These are phyloP conservation scores for Oemleria cerasiformis DNA, from an alignment of 306 rosid genomes.

Conservation along the genomic window DNA sequence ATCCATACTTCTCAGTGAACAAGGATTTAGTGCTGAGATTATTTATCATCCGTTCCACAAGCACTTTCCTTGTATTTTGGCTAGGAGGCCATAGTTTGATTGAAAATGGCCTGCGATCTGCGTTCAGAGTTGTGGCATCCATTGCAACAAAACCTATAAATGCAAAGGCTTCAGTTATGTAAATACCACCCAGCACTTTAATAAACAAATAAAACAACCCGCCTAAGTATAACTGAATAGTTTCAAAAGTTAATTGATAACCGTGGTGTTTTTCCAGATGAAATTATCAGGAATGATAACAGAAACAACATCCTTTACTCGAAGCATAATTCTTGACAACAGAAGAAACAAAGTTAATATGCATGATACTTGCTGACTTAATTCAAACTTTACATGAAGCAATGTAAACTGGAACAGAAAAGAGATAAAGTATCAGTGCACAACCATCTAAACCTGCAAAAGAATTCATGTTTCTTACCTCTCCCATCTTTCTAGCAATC, in stretches of 20 bases:
- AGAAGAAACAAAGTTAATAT: neutral
- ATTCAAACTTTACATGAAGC: neutral
- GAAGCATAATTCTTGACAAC: neutral
- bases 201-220: neutral
- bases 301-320: neutral
- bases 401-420: neutral
- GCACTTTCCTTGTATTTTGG: conserved; percentile 78
- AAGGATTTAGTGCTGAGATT: conserved; percentile 68
- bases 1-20: conserved; percentile 84
- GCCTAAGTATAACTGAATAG: neutral
- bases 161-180: neutral
- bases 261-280: neutral
- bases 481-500: neutral
- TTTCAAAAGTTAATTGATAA: neutral
- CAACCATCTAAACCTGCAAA: neutral
- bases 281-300: neutral
- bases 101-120: conserved; percentile 62
- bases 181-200: neutral
- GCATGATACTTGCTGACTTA: neutral
- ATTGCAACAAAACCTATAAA: conserved; percentile 50
- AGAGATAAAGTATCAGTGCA: neutral
- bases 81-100: conserved; percentile 99
- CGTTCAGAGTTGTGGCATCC: conserved; percentile 44
- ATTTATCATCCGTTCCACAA: conserved; percentile 79
- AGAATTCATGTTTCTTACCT: neutral